Conservation (phyloP, 1,284 basidiomycete species). For the Quambalaria eucalypti region DNA sequence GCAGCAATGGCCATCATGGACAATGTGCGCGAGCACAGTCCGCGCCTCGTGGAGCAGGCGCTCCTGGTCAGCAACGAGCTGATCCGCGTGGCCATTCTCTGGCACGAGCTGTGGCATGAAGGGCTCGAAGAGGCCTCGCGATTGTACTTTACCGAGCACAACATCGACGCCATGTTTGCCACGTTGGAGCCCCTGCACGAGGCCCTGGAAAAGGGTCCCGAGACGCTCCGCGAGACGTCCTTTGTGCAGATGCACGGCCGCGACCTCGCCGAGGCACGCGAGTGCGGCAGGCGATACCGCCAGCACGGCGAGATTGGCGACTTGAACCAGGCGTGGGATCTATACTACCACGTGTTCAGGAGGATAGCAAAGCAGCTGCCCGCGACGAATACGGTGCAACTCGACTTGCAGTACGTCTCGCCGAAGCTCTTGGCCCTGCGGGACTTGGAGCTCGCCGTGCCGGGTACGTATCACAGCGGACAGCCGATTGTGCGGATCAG, state of each 20-base stretch:
- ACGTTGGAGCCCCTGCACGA: conserved; percentile 89
- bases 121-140: conserved; percentile 95
- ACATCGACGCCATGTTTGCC: conserved; percentile 97
- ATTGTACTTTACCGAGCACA: conserved; percentile 93
- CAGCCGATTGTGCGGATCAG: conserved; percentile 74
- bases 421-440: conserved; percentile 80
- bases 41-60: conserved; percentile 82
- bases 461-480: conserved; percentile 89
- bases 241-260: conserved; percentile 91
- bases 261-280: conserved; percentile 86
- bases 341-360: conserved; percentile 93
- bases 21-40: conserved; percentile 86
- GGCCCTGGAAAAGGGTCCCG: conserved; percentile 88
- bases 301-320: conserved; percentile 75
- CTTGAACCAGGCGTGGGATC: conserved; percentile 98
- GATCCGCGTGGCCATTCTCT: conserved; percentile 92
- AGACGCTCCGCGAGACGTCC: conserved; percentile 87
- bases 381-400: conserved; percentile 63
- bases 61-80: conserved; percentile 85
- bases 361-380: conserved; percentile 91
- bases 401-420: conserved; percentile 96
- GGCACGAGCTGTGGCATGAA: conserved; percentile 99
- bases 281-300: conserved; percentile 78
- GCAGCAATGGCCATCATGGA: conserved; percentile 85
- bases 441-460: conserved; percentile 86